A percentile compares a stretch with the other conserved stretches of the same genome.
These are phyloP conservation scores for Claviceps sp. DNA, from an alignment of 2,329 filamentous ascomycete species.

Conservation along the genomic window DNA sequence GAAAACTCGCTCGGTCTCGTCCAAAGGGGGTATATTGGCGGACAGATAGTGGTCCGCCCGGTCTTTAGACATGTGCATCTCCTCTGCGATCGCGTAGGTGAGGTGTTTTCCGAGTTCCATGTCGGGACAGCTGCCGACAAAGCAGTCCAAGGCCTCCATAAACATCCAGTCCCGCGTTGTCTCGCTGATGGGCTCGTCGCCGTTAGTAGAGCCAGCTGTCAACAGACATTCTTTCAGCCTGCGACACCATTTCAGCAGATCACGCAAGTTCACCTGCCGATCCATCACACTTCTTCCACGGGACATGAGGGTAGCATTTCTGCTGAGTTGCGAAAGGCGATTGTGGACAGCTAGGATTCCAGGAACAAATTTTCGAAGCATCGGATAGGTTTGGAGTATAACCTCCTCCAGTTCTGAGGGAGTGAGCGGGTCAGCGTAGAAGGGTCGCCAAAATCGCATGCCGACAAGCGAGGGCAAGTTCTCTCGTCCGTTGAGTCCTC, in stretches of 20 bases:
- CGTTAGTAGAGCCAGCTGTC: conserved; percentile 47
- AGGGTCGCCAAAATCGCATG: conserved; percentile 69
- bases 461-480: conserved; percentile 67
- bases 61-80: conserved; percentile 76
- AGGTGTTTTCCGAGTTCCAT: conserved; percentile 45
- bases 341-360: conserved; percentile 47
- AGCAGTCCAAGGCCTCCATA: conserved; percentile 85
- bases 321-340: conserved; percentile 36
- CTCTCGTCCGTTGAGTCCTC: conserved; percentile 52
- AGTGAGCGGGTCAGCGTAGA: conserved; percentile 54
- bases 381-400: conserved; percentile 55
- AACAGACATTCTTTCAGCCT: conserved; percentile 56
- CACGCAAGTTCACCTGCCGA: conserved; percentile 53
- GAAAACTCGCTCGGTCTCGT: conserved; percentile 44
- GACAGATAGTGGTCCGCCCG: conserved; percentile 65
- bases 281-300: conserved; percentile 30
- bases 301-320: conserved; percentile 24
- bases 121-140: conserved; percentile 67
- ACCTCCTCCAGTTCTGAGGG: conserved; percentile 62
- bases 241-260: conserved; percentile 84
- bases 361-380: conserved; percentile 48
- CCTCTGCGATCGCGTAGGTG: conserved; percentile 62
- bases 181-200: conserved; percentile 59
- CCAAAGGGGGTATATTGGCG: conserved; percentile 57
- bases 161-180: conserved; percentile 71